Percentiles rank a stretch among this genome's conserved stretches.
Conservation (phyloP, 441 rosid genomes). For the Adansonia rubrostipa region DNA sequence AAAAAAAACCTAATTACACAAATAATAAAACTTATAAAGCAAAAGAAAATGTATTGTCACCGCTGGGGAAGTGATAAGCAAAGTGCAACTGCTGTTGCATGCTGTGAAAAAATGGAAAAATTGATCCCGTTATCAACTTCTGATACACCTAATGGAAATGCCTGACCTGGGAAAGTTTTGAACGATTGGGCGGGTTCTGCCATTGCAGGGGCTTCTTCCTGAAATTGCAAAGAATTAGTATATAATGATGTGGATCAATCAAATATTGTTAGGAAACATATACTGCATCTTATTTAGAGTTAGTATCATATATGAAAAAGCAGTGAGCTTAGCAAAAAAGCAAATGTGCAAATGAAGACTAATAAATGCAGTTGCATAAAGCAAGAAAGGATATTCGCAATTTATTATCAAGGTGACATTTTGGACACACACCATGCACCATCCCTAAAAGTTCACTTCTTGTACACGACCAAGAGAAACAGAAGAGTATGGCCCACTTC, state of each 20-base stretch:
- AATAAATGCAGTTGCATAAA: not conserved
- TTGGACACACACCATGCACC: constrained; percentile 7
- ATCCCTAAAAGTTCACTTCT: constrained; percentile 4
- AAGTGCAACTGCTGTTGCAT: constrained; percentile 79
- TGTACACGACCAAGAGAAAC: constrained; percentile 3
- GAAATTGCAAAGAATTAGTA: constrained; percentile 28
- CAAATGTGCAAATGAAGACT: not conserved
- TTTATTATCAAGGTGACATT: not conserved
- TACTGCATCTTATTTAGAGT: not conserved
- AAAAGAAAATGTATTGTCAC: constrained; percentile 40
- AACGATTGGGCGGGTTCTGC: constrained; percentile 43
- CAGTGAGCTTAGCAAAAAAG: not conserved
- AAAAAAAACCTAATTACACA: not conserved
- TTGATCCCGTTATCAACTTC: constrained; percentile 79
- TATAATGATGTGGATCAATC: not conserved
- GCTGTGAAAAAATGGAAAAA: constrained; percentile 86
- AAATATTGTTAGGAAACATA: not conserved
- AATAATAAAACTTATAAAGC: not conserved
- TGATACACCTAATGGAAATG: constrained; percentile 81
- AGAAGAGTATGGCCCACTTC: not conserved
- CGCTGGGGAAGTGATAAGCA: constrained; percentile 74
- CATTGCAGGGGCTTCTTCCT: constrained; percentile 64
- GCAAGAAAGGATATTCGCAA: not conserved
- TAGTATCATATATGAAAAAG: not conserved
- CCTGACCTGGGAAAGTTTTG: constrained; percentile 65